Conservation (phyloP, 2,329 filamentous ascomycete genomes). For the Pyrenochaeta sp. region DNA sequence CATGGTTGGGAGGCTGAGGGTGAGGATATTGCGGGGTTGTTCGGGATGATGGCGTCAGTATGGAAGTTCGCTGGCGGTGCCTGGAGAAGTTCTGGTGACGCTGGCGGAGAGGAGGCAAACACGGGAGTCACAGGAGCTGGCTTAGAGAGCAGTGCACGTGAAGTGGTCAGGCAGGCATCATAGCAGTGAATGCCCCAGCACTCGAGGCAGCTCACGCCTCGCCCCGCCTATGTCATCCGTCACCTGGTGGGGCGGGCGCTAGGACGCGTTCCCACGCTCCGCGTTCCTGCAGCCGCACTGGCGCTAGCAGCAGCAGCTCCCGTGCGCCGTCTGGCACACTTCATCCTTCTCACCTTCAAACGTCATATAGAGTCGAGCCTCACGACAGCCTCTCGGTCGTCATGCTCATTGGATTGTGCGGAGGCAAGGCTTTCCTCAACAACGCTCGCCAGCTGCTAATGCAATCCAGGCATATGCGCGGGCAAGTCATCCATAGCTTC, state of each 20-base stretch:
- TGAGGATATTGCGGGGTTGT: constrained; percentile 5
- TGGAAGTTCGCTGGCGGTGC: not conserved
- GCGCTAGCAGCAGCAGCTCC: constrained; percentile 11
- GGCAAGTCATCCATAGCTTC: constrained; percentile 90
- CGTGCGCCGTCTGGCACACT: not conserved
- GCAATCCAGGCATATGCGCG: constrained; percentile 78
- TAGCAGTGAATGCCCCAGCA: constrained; percentile 23
- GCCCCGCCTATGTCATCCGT: constrained; percentile 22
- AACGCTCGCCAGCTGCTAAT: constrained; percentile 19
- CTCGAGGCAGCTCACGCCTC: not conserved
- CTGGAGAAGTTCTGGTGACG: not conserved
- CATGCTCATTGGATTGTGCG: constrained; percentile 80
- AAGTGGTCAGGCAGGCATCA: constrained; percentile 30
- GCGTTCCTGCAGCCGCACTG: constrained; percentile 33
- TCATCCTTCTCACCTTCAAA: not conserved
- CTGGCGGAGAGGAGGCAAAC: constrained; percentile 7
- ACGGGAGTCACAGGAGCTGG: constrained; percentile 29
- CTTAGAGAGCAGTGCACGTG: constrained; percentile 28
- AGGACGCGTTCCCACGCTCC: constrained; percentile 36
- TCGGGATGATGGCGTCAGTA: not conserved
- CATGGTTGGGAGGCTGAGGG: constrained; percentile 35
- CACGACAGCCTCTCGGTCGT: not conserved
- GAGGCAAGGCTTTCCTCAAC: constrained; percentile 35
- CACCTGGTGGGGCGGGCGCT: constrained; percentile 18
- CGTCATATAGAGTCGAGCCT: not conserved